Evolutionary conservation across 2,329 filamentous ascomycete species (phyloP).

Genomic region (Trichoderma lentiforme): DNA sequence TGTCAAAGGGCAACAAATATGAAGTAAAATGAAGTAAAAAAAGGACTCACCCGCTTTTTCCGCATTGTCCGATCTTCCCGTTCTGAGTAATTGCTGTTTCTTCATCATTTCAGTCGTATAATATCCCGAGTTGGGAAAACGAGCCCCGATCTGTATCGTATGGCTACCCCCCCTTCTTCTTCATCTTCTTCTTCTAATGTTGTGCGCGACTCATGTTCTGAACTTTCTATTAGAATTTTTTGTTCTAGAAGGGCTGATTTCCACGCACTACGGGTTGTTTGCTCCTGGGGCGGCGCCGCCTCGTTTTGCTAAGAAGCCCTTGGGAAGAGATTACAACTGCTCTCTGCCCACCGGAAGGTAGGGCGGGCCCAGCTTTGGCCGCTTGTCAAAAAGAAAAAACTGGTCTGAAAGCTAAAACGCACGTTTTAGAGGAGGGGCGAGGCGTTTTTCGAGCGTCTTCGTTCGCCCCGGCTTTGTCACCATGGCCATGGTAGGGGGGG

Average conservation of each 20-base stretch:
- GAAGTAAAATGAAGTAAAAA: neutral
- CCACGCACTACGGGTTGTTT: neutral
- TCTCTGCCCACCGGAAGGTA: neutral
- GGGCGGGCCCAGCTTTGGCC: neutral
- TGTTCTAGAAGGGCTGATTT: constrained; percentile 1
- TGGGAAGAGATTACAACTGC: neutral
- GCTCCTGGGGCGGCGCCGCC: neutral
- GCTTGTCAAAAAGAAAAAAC: neutral
- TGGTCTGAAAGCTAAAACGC: neutral
- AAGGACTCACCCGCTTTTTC: neutral
- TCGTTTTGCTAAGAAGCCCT: neutral
- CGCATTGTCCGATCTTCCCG: neutral
- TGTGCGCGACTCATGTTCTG: neutral
- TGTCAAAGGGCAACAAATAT: neutral
- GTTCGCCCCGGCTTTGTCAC: neutral
- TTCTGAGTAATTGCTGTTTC: neutral
- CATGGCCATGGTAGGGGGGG: neutral
- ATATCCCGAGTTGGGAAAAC: neutral
- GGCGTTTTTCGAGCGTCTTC: neutral
- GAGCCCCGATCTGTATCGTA: neutral
- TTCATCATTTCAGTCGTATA: neutral
- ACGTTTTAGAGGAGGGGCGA: neutral
- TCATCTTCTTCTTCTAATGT: neutral
- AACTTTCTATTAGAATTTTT: neutral
- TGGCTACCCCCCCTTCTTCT: neutral